These are phyloP conservation scores for Fomitopsis palustris DNA, from an alignment of 1,284 basidiomycete species.

Conservation along the genomic window DNA sequence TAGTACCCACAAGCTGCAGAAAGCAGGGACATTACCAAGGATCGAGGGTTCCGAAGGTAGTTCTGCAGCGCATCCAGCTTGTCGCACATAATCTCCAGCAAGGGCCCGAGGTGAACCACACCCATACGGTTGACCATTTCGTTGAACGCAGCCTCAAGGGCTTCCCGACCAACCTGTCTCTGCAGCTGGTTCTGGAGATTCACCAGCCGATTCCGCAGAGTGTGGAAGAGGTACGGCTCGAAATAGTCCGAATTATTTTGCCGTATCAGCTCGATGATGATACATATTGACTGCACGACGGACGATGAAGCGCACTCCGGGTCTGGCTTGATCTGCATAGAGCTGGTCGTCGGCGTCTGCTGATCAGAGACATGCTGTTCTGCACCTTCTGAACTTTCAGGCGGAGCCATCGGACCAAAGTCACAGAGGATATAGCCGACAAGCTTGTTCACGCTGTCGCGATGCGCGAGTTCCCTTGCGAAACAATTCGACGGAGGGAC, in stretches of 20 bases:
- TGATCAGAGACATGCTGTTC: conserved; percentile 18
- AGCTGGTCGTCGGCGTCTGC: conserved; percentile 6
- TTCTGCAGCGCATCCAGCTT: conserved; percentile 71
- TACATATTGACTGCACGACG: conserved; percentile 83
- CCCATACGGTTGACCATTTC: conserved; percentile 91
- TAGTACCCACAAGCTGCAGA: neutral
- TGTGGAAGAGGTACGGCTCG: conserved; percentile 98
- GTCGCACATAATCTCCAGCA: conserved; percentile 78
- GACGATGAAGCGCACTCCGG: conserved; percentile 83
- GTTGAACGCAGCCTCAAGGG: conserved; percentile 78
- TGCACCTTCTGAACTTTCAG: conserved; percentile 16
- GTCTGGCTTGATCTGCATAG: conserved; percentile 43
- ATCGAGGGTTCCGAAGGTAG: conserved; percentile 72
- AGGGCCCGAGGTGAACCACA: conserved; percentile 88
- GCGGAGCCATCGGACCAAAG: conserved; percentile 34
- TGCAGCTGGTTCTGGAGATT: conserved; percentile 67
- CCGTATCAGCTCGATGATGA: conserved; percentile 94
- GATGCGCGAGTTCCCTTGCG: conserved; percentile 85
- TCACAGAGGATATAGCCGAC: conserved; percentile 80
- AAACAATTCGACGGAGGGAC: conserved; percentile 83
- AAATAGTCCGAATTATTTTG: conserved; percentile 99
- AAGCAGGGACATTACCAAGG: conserved; percentile 51
- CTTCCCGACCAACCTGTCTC: conserved; percentile 60
- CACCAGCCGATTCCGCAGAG: conserved; percentile 86
- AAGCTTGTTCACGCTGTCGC: conserved; percentile 71